These are phyloP conservation scores for Parasarocladium wereldwijsianum DNA, from an alignment of 2,329 filamentous ascomycete species.

Conservation along the genomic window DNA sequence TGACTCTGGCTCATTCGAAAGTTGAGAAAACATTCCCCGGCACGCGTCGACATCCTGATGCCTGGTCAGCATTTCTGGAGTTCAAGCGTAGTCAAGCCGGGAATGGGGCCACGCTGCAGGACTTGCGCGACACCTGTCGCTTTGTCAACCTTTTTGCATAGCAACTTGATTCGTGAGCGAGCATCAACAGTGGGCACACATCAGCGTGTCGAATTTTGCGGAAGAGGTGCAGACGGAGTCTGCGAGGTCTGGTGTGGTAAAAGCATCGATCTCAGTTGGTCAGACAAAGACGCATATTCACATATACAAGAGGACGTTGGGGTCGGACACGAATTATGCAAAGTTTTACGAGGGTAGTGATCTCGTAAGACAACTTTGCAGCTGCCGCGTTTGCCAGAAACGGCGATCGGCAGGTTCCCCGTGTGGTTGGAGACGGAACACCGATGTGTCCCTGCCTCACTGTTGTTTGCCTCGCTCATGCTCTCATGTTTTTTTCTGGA, in stretches of 20 bases:
- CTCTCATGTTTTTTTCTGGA: conserved; percentile 12
- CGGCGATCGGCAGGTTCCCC: too few species aligned
- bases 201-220: too few species aligned
- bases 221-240: too few species aligned
- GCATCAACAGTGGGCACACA: conserved; percentile 2
- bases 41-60: too few species aligned
- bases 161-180: conserved; percentile 1
- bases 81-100: conserved; percentile 9
- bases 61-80: conserved; percentile 35
- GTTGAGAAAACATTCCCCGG: too few species aligned
- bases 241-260: background rate
- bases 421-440: too few species aligned
- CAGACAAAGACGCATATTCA: too few species aligned
- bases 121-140: background rate
- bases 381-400: too few species aligned
- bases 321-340: too few species aligned
- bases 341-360: too few species aligned
- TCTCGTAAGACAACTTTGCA: too few species aligned
- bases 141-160: conserved; percentile 5
- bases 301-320: too few species aligned
- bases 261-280: background rate
- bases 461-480: conserved; percentile 6
- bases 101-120: conserved; percentile 8
- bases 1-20: conserved; percentile 24
- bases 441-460: conserved; percentile 6